Base-by-base conservation (phyloP, 768 basidiomycete genomes). In the Phaeolepiota aurea region DNA sequence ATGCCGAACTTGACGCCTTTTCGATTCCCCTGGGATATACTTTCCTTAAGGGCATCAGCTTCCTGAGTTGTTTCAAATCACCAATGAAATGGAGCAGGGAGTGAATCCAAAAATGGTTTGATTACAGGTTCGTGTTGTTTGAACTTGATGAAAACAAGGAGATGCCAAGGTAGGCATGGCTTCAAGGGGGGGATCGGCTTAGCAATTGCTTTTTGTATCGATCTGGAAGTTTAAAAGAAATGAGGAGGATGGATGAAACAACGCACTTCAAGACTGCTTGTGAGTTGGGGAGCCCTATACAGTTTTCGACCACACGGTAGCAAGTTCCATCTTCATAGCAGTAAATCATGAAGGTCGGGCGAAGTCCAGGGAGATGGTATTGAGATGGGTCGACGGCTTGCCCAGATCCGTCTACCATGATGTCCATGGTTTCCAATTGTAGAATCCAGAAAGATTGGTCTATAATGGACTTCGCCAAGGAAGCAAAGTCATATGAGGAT, bases 61-160 rank as follows among this genome's bases (percentile, higher is more conserved):
- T 61, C 62, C 42, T 61, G 51, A 12, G 22, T 41, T 1, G 59
- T 65, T 43, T 64, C 62, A 4, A 62, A 22, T 2, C 61, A 48
- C 60, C 62, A 65, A 16, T 49, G 47, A 44, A 66, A 63, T 10
- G 63, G 63, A 5, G 46, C 37, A 3, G 64, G 64, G n/a, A 66
- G 56, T 0, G 62, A 59, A 40, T 66, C 60, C 25, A 66, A 49
- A 47, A 66, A 66, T n/a, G 61, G 59, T 15, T 48, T 52, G 3
- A 66, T 48, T 16, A 49, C 43, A 10, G 44, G 30, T 7, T 48
- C 40, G 37, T 64, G 61, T 20, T 51, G 55, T 15, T 50, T 36
- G 14, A 64, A 47, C 33, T 57, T 58, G 33, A 53, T 49, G 1
- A 60, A 56, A 15, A 64, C 36, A 4, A 63, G 32, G 1, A 63